These are phyloP conservation scores for Geotrichum carabidarum DNA, from an alignment of 1,139 yeast species.

Conservation along the genomic window DNA sequence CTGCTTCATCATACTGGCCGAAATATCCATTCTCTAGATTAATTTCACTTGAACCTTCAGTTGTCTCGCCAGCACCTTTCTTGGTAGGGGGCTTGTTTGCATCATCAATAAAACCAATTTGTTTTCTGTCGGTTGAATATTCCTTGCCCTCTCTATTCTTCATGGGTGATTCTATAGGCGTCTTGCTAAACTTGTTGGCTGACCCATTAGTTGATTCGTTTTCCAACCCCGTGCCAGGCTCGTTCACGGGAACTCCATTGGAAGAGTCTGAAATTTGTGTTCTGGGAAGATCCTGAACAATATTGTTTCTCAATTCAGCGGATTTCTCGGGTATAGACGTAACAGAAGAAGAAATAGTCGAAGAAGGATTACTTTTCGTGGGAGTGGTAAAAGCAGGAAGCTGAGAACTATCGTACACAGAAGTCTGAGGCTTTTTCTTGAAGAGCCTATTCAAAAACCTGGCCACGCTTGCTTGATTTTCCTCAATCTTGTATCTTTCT, in stretches of 20 bases:
- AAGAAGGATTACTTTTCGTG: neutral
- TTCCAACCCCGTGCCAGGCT: neutral
- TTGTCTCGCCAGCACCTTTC: neutral
- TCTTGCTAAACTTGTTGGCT: too few species aligned
- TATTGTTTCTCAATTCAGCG: too few species aligned
- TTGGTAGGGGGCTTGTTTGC: neutral
- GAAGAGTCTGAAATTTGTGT: too few species aligned
- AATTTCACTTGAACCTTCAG: neutral
- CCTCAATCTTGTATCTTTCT: slow-evolving; percentile 10
- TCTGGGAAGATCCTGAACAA: too few species aligned
- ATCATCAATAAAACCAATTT: too few species aligned
- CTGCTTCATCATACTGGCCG: too few species aligned
- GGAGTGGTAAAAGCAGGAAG: neutral
- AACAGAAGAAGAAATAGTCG: neutral
- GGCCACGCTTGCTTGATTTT: slow-evolving; percentile 9
- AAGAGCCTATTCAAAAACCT: slow-evolving; percentile 13
- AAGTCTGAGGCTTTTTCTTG: slow-evolving; percentile 2
- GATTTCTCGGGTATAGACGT: neutral
- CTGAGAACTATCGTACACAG: neutral
- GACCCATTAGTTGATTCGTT: neutral
- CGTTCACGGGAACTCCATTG: too few species aligned
- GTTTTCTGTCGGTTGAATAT: too few species aligned
- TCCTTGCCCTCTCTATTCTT: too few species aligned
- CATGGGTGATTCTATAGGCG: too few species aligned
- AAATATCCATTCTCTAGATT: too few species aligned